Conservation (phyloP, 208 protist species). For the Phytomonas francai region DNA sequence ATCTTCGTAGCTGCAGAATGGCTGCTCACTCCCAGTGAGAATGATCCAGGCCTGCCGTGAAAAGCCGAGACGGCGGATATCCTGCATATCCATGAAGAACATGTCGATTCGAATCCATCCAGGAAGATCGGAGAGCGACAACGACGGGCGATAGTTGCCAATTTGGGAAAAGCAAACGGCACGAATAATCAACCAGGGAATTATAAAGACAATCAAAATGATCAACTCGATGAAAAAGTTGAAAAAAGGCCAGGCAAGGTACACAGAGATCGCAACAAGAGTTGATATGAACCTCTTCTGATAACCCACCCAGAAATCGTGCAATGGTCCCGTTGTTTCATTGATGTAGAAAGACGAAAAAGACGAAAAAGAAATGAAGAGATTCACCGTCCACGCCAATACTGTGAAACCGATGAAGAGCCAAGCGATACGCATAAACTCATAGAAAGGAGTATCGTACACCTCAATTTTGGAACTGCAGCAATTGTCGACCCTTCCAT, state of each 20-base stretch:
- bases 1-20: conserved; percentile 44
- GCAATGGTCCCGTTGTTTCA: conserved; percentile 34
- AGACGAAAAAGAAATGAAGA: conserved; percentile 55
- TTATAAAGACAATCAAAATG: conserved; percentile 40
- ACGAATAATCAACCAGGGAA: conserved; percentile 69
- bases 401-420: conserved; percentile 55
- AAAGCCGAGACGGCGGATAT: conserved; percentile 66
- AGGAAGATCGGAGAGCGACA: conserved; percentile 64
- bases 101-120: conserved; percentile 73
- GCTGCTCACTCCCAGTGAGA: conserved; percentile 41
- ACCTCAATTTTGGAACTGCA: conserved; percentile 35
- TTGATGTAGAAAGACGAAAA: conserved; percentile 44
- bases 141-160: conserved; percentile 46
- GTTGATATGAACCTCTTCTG: conserved; percentile 30
- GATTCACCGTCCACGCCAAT: conserved; percentile 48
- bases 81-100: conserved; percentile 84
- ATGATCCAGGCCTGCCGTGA: conserved; percentile 63
- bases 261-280: conserved; percentile 55
- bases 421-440: conserved; percentile 78
- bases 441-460: conserved; percentile 79
- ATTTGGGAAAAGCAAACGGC: conserved; percentile 51
- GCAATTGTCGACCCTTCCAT: not conserved
- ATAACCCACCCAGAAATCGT: conserved; percentile 52
- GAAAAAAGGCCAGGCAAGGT: conserved; percentile 72
- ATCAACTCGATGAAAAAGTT: conserved; percentile 53